A percentile compares a stretch with the other conserved stretches of the same genome.
Conservation (phyloP, 2,329 filamentous ascomycete genomes). For the Fusarium pseudonygamai region DNA sequence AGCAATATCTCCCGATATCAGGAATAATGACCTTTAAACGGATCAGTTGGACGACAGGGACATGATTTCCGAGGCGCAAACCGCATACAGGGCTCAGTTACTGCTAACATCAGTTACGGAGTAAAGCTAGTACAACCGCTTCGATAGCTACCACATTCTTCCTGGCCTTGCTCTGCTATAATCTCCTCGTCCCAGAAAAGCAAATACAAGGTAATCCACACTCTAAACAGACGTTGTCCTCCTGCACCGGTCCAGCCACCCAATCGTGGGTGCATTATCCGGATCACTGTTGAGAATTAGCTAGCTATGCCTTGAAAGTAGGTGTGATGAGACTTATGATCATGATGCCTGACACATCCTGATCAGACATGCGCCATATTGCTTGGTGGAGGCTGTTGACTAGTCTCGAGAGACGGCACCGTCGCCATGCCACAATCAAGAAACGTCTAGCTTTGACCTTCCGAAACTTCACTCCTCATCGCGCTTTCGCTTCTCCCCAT, state of each 20-base stretch:
- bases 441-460: accelerated
- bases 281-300: not conserved
- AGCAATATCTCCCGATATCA: accelerated
- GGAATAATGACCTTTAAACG: not conserved
- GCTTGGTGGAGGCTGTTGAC: not conserved
- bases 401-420: not conserved
- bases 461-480: accelerated
- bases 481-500: not conserved
- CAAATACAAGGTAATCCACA: not conserved
- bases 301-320: not conserved
- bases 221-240: not conserved
- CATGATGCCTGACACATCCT: accelerated
- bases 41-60: not conserved
- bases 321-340: not conserved
- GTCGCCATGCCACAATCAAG: too few species aligned
- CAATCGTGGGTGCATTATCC: too few species aligned
- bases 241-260: not conserved
- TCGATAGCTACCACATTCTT: accelerated
- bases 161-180: not conserved
- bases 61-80: not conserved
- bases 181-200: too few species aligned
- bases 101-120: not conserved
- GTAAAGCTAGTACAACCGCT: not conserved
- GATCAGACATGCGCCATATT: not conserved
- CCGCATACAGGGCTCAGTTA: not conserved